phyloP scores from a whole-genome alignment of 805 yeast genomes.

The Metschnikowia cerradonensis region DNA sequence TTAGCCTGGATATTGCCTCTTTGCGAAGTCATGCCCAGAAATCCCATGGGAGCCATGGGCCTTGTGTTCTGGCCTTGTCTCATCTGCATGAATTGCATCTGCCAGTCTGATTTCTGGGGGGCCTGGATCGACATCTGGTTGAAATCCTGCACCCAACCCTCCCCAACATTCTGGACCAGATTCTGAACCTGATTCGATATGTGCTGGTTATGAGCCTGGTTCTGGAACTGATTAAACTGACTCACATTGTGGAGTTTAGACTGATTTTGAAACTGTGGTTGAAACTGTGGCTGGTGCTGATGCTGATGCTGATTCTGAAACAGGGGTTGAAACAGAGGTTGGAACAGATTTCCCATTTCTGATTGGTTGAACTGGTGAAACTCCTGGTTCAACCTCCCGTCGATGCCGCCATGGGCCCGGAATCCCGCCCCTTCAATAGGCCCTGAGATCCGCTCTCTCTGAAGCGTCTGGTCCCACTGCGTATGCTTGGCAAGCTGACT shows the following conservation, averaged over 20 bases:
- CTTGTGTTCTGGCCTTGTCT: not conserved
- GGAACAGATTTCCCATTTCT: conserved; percentile 9
- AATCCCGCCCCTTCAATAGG: conserved; percentile 11
- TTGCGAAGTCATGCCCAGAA: not conserved
- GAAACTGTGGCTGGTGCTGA: not conserved
- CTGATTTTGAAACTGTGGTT: conserved; percentile 7
- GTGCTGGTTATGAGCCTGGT: not conserved
- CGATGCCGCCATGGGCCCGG: conserved; percentile 23
- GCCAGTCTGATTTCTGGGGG: conserved; percentile 21
- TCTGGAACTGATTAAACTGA: not conserved
- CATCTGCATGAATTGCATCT: conserved; percentile 23
- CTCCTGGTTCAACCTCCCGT: conserved; percentile 35
- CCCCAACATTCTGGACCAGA: not conserved
- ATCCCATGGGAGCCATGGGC: not conserved
- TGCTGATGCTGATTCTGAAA: not conserved
- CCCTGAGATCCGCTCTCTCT: conserved; percentile 24
- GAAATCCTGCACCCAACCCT: conserved; percentile 16
- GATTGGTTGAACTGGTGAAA: conserved; percentile 30
- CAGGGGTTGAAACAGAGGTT: conserved; percentile 3
- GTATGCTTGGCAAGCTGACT: conserved; percentile 39
- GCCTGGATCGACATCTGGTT: conserved; percentile 12
- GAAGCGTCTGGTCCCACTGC: conserved; percentile 39
- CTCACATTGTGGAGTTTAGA: conserved; percentile 3
- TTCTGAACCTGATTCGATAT: conserved; percentile 9
- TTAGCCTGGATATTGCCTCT: conserved; percentile 4